phyloP scores from a whole-genome alignment of 2,329 filamentous ascomycete species.

The Colletotrichum cuscutae region DNA sequence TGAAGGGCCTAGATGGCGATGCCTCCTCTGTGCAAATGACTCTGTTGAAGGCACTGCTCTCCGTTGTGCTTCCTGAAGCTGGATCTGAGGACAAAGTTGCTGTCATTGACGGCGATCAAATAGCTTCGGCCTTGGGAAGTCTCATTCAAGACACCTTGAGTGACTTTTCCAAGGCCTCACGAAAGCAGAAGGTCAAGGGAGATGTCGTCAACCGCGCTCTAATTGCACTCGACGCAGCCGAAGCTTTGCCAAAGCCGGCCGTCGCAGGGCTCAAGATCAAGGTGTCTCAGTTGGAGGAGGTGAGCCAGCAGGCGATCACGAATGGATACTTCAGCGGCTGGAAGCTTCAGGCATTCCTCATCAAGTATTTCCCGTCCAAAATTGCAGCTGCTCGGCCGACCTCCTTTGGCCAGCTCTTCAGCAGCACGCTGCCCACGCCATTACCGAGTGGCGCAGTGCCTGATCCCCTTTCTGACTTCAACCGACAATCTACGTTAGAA shows the following conservation, averaged over 20 bases:
- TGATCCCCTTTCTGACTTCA: conserved; percentile 24
- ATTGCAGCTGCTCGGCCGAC: conserved; percentile 47
- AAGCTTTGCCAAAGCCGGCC: conserved; percentile 42
- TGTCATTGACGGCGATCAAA: neutral
- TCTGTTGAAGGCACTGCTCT: conserved; percentile 47
- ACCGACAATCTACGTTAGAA: conserved; percentile 39
- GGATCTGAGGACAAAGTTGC: conserved; percentile 32
- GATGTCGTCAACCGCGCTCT: conserved; percentile 13
- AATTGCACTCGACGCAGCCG: conserved; percentile 39
- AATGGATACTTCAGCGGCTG: conserved; percentile 53
- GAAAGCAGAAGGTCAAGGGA: conserved; percentile 23
- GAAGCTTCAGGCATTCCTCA: conserved; percentile 57
- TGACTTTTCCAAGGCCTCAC: conserved; percentile 23
- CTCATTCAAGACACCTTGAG: conserved; percentile 19
- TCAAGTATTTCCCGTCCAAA: conserved; percentile 46
- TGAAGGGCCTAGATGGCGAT: conserved; percentile 35
- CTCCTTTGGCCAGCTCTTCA: conserved; percentile 41
- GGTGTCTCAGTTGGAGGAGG: conserved; percentile 48
- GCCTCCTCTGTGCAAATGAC: conserved; percentile 45
- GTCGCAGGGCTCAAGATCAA: conserved; percentile 45
- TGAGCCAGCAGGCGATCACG: conserved; percentile 46
- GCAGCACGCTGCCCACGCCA: neutral
- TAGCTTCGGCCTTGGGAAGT: neutral
- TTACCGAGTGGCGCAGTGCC: conserved; percentile 9
- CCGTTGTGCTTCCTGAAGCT: conserved; percentile 42